Conservation (phyloP, 306 rosid genomes). For the Potentilla sterilis region DNA sequence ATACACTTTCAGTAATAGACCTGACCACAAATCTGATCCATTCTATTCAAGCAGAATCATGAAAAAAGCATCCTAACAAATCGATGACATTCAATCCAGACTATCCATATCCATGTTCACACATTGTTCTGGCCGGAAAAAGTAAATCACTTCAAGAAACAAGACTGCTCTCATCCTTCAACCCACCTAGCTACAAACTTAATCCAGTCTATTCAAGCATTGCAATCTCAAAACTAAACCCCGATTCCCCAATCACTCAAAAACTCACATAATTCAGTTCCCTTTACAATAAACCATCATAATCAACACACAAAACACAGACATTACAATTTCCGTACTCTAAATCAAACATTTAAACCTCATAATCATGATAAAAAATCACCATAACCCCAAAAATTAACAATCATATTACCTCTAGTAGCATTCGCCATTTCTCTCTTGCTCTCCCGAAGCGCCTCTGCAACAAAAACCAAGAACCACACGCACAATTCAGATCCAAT, state of each 20-base stretch:
- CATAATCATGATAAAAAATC: neutral
- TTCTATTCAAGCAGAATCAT: neutral
- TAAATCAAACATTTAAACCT: neutral
- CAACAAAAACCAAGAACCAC: slow-evolving; percentile 4
- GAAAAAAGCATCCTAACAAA: neutral
- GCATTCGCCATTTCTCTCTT: slow-evolving; percentile 87
- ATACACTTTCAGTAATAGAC: neutral
- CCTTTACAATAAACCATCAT: neutral
- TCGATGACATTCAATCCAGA: neutral
- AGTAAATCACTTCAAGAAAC: neutral
- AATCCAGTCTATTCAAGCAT: neutral
- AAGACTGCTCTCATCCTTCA: neutral
- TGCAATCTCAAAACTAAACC: neutral
- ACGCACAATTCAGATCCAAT: slow-evolving; percentile 22
- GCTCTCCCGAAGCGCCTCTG: slow-evolving; percentile 98
- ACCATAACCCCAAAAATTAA: neutral
- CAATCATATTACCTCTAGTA: slow-evolving; percentile 57
- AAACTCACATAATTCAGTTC: neutral
- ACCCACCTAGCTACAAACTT: neutral
- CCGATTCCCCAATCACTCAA: neutral
- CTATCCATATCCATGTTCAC: neutral
- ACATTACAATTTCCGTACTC: neutral
- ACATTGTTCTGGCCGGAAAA: neutral
- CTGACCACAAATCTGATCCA: neutral
- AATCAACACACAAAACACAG: neutral